phyloP scores from a whole-genome alignment of 148 eudicot genomes.

The Camellia sinensis region DNA sequence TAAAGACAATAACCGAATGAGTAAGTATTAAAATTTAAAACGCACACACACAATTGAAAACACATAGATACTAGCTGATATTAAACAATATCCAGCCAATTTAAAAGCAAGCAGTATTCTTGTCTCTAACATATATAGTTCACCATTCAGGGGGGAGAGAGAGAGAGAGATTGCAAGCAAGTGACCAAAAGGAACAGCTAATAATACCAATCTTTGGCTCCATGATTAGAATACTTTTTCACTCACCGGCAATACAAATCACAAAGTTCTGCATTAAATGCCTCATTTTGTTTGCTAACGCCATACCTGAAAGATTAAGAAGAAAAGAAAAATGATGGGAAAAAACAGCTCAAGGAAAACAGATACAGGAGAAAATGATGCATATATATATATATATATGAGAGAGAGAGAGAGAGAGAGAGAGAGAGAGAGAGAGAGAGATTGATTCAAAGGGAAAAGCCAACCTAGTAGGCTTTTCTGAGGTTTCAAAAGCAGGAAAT shows the following conservation, averaged over 20 bases:
- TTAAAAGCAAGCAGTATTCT: neutral
- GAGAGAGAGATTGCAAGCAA: neutral
- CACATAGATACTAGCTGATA: neutral
- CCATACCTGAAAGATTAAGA: conserved; percentile 57
- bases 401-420: neutral
- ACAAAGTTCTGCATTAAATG: conserved; percentile 76
- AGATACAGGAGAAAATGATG: neutral
- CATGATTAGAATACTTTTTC: neutral
- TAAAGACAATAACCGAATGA: neutral
- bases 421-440: neutral
- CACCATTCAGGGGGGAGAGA: neutral
- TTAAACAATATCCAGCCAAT: neutral
- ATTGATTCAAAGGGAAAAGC: neutral
- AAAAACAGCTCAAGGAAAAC: neutral
- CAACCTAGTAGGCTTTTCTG: no score
- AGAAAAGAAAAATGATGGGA: neutral
- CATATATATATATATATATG: no score
- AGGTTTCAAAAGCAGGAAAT: neutral
- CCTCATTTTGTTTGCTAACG: conserved; percentile 81
- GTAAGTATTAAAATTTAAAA: neutral
- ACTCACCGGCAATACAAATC: conserved; percentile 80
- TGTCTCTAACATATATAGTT: neutral
- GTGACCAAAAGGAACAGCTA: neutral
- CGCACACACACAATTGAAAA: neutral
- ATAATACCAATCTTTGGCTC: neutral